Evolutionary conservation across 2,329 filamentous ascomycete genomes (phyloP), one percentile per base, ranked within the genome.

Genomic region (Nigrograna mackinnonii): DNA sequence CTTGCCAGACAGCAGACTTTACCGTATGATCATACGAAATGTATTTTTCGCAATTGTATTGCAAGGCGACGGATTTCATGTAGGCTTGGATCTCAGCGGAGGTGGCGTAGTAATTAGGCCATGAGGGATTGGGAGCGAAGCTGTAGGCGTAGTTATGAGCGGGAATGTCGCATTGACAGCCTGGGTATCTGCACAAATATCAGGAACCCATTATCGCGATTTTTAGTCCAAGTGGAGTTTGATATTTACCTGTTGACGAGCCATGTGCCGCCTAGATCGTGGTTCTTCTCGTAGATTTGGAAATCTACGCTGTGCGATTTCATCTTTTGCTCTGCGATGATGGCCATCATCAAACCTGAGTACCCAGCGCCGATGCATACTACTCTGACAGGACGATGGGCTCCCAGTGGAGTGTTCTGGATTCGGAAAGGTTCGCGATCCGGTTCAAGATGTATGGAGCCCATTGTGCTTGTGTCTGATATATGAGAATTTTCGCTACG

Each of bases 51-150:
- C 11, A 14, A 28, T 28, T 28, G 24, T 12, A 28, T 14, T 28
- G 24, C 24, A 28, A 9, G 24, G 24, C 24, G 21, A 78, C 69
- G 1, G 56, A 59, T 48, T 77, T 75, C 45, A 77, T 65, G 43
- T 79, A 79, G 14, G 63, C 55, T 62, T 72, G 73, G 11, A 79
- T 79, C 54, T 79, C 75, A 1, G 70, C 66, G 0, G 71, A 67
- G 21, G 69, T 70, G 2, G 71, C 73, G 52, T 77, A 79, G 54
- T 72, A 75, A 16, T 69, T 64, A 6, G 64, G 68, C 75, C 74
- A 78, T 0, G 67, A 64, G 75, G 58, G 75, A 76, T 43, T 75
- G 75, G 24, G 24, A 9, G 24, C 64, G 24, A 76, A 80, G 5
- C 69, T 71, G 46, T 76, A 79, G 43, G 79, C 74, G 37, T 78